These are phyloP conservation scores for Aspergillus saccharolyticus DNA, from an alignment of 495 filamentous ascomycete genomes.

Conservation along the genomic window DNA sequence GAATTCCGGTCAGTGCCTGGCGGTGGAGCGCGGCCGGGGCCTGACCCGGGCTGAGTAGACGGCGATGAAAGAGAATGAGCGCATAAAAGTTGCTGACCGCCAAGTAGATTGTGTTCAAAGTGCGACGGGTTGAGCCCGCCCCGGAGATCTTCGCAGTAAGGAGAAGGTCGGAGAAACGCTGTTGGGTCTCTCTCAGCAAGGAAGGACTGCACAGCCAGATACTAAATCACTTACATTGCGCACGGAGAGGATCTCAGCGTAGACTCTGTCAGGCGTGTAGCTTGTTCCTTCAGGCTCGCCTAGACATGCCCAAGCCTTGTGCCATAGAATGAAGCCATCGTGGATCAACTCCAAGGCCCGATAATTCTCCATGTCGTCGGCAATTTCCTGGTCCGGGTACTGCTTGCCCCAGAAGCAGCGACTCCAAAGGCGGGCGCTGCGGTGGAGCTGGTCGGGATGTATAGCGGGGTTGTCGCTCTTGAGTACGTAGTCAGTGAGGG, in stretches of 20 bases:
- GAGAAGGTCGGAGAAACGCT: conserved; percentile 42
- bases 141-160: conserved; percentile 40
- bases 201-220: too few species aligned
- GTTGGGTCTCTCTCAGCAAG: conserved; percentile 10
- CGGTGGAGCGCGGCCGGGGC: conserved; percentile 27
- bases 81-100: conserved; percentile 42
- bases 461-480: conserved; percentile 34
- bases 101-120: conserved; percentile 45
- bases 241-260: conserved; percentile 28
- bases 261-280: conserved; percentile 30
- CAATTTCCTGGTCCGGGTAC: conserved; percentile 43
- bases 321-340: conserved; percentile 29
- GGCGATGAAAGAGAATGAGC: conserved; percentile 39
- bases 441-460: conserved; percentile 37
- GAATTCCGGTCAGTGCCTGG: conserved; percentile 29
- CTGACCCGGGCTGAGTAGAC: conserved; percentile 26
- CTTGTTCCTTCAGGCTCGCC: conserved; percentile 24
- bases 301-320: conserved; percentile 37
- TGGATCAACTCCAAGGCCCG: conserved; percentile 37
- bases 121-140: conserved; percentile 31
- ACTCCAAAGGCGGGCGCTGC: conserved; percentile 38
- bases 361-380: conserved; percentile 48
- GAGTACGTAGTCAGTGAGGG: conserved; percentile 34
- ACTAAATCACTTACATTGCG: conserved; percentile 30
- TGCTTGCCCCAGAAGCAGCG: conserved; percentile 41